Base-by-base conservation (phyloP, 352 stramenopile genomes). In the Phytophthora capsici region DNA sequence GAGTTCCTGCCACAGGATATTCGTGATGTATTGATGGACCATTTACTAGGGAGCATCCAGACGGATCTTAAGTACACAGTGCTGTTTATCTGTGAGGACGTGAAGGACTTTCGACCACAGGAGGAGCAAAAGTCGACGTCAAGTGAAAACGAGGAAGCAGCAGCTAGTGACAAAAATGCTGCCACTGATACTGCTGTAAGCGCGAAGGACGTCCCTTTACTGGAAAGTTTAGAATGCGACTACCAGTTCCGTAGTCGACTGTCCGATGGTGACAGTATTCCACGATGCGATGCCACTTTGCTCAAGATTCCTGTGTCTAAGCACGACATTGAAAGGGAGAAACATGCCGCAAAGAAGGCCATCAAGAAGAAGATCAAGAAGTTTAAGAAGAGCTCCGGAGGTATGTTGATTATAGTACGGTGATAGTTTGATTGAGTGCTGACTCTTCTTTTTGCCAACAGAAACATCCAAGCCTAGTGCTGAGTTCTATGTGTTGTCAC, bases 281-380 rank as follows among this genome's bases (percentile, higher is more conserved):
- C 87, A 2, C 71, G 82, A 51, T 88, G 83, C 50, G 87, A 95
- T 20, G 75, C 83, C 4, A 88, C 80, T 9, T 57, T 95, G 38
- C 57, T 95, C 23, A 76, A 75, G 26, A 80, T 92, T 47, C 84
- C 84, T 5, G 77, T 92, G 58, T 92, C 84, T 17, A 91, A 94
- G 58, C 59, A 66, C 20, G 87, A 93, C 12, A 77, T 91, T 16
- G 81, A 93, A 41, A 90, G 87, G 51, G 77, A 84, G 46, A 93
- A 95, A 57, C 88, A 89, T 46, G 68, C 74, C 1, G 72, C 65
- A 14, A 93, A 94, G 63, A 95, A 95, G 25, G 69, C 77, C 13
- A 75, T 95, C 65, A 95, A 94, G 66, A 93, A 91, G 60, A 88
- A 89, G 60, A 93, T 95, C 70, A 95, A 95, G 57, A 93, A 89